These are phyloP conservation scores for Saccharata proteae DNA, from an alignment of 2,329 filamentous ascomycete genomes.

Conservation along the genomic window DNA sequence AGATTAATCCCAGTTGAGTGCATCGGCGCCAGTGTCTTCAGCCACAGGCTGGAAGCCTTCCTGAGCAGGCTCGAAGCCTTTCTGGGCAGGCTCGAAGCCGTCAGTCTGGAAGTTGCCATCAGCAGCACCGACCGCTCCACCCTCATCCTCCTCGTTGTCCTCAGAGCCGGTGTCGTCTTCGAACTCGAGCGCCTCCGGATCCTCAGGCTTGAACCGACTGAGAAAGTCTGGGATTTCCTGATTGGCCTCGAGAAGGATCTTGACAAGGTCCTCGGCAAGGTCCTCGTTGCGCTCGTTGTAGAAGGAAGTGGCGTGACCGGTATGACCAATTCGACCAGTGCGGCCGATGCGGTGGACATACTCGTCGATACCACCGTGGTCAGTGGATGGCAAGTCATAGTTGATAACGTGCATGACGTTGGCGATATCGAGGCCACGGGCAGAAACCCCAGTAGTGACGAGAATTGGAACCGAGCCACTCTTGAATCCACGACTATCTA, in stretches of 20 bases:
- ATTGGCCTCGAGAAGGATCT: constrained; percentile 66
- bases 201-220: constrained; percentile 48
- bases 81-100: constrained; percentile 2
- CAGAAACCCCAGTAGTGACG: constrained; percentile 73
- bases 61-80: not conserved
- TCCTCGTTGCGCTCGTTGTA: constrained; percentile 68
- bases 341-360: constrained; percentile 94
- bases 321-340: constrained; percentile 84
- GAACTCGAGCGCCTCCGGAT: constrained; percentile 36
- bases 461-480: constrained; percentile 64
- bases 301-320: constrained; percentile 77
- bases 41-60: not conserved
- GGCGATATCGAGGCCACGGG: constrained; percentile 78
- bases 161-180: constrained; percentile 38
- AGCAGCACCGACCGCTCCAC: constrained; percentile 1
- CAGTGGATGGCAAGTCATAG: constrained; percentile 65
- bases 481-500: constrained; percentile 58
- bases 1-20: no score
- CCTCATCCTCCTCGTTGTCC: constrained; percentile 10
- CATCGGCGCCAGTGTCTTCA: constrained; percentile 1
- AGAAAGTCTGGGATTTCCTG: constrained; percentile 79
- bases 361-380: constrained; percentile 80
- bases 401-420: constrained; percentile 90
- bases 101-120: not conserved
- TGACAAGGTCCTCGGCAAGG: constrained; percentile 62